Base-by-base conservation (phyloP, 805 yeast species). In the Candida tibetensis region DNA sequence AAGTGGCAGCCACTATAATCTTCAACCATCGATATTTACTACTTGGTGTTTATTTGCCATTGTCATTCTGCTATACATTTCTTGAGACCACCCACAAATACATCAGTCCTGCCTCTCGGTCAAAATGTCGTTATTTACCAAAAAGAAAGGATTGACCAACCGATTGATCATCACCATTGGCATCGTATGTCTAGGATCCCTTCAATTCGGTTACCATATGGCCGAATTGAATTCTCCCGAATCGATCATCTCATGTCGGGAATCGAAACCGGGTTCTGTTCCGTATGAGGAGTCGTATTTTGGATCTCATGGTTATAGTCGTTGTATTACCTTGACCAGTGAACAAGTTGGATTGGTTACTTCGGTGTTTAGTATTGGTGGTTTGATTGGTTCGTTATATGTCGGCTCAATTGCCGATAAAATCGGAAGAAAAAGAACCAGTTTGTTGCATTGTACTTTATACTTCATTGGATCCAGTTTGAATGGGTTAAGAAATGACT, bases 131-230 rank as follows among this genome's bases (percentile, higher is more conserved):
- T n/a, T n/a, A n/a, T n/a, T n/a, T n/a, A n/a, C n/a, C 25, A 21
- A 21, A 29, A n/a, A n/a, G n/a, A 21, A 35, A 16, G 38, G 38
- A 5, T 26, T 62, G 25, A 63, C 76, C 1, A 16, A 46, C 12
- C 48, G 54, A 23, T 60, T 82, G 33, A 40, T 79, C 1, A 38
- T 60, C 7, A 61, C 79, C 2, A 76, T 77, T 1, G 53, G 72
- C 1, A 77, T 85, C 9, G 79, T 82, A 4, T 85, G 95, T 48
- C 53, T 88, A 17, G 89, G 90, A 2, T 78, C 95, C 2, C 67
- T 90, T 9, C 97, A 89, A 59, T 93, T 83, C 59, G 99, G 99
- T 1, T 88, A 85, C 58, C 98, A 93, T 58, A 82, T 91, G 83
- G 83, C 96, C 1, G 97, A 90, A 58, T 71, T 91, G 57, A 91